These are phyloP conservation scores for Ustilago cynodontis DNA, from an alignment of 1,284 basidiomycete species.

Conservation along the genomic window DNA sequence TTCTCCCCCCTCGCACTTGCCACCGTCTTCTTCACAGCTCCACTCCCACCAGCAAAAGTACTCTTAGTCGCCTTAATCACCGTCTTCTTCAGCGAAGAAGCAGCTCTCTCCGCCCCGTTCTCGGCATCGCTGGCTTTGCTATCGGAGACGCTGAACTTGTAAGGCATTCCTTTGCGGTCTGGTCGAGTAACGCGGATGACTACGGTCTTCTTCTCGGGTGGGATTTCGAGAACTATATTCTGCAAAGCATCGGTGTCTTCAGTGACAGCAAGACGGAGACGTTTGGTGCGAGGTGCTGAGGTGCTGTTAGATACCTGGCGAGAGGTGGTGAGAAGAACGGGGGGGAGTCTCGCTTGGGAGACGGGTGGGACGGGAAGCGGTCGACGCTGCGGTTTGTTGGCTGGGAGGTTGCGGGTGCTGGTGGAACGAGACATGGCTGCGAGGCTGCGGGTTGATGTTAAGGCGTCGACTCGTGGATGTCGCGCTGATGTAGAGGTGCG, in stretches of 20 bases:
- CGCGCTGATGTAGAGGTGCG: slow-evolving; percentile 13
- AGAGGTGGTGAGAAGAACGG: slow-evolving; percentile 1
- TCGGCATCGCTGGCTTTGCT: background rate
- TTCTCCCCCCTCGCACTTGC: slow-evolving; percentile 16
- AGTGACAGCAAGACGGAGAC: slow-evolving; percentile 36
- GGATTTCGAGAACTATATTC: slow-evolving; percentile 41
- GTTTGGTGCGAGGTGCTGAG: slow-evolving; percentile 25
- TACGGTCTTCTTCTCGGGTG: slow-evolving; percentile 36
- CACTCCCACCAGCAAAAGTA: slow-evolving; percentile 23
- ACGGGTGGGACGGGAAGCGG: slow-evolving; percentile 29
- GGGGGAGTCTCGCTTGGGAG: slow-evolving; percentile 22
- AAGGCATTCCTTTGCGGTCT: slow-evolving; percentile 42
- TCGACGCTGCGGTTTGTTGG: slow-evolving; percentile 22
- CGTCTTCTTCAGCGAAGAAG: slow-evolving; percentile 37
- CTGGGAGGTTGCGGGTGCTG: slow-evolving; percentile 20
- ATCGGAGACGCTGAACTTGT: slow-evolving; percentile 31
- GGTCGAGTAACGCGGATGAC: slow-evolving; percentile 39
- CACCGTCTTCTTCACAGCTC: slow-evolving; percentile 25
- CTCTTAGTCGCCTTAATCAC: slow-evolving; percentile 46
- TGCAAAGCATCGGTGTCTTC: slow-evolving; percentile 39
- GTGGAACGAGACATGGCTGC: slow-evolving; percentile 29
- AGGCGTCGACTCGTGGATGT: slow-evolving; percentile 30
- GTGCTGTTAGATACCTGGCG: slow-evolving; percentile 22
- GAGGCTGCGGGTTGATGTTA: slow-evolving; percentile 38
- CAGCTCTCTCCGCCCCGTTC: slow-evolving; percentile 11